Evolutionary conservation across 1,284 basidiomycete species (phyloP), one percentile per base, ranked within the genome.

Genomic region (Wallemia hederae): DNA sequence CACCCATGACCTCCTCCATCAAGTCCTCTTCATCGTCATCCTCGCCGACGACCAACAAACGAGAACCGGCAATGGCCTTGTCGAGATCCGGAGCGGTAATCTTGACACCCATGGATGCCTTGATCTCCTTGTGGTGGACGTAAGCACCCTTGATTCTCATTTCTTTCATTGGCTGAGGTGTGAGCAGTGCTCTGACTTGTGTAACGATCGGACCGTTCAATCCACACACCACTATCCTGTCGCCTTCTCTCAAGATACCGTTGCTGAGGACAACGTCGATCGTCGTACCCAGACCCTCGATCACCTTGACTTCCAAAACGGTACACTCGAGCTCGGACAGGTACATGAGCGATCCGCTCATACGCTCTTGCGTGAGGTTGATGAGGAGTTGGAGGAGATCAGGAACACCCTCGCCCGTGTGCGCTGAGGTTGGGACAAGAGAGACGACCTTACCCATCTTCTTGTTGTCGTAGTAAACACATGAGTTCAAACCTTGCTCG

Each of bases 371-470:
- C 7, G 94, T 98, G 61, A 99, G 78, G 71, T 94, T 91, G 72
- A 97, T 80, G 69, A 99, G 81, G 31, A 99, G 78, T 82, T 91
- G 88, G 71, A 99, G 90, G 87, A 99, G 90, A 74, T 99, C 94
- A n/a, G 94, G 94, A 25, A 99, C 80, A 74, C 94, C 94, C 74
- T 99, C 94, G 63, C 94, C 94, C 0, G 92, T 96, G 71, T 92
- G 81, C 27, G 94, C 94, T 61, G 92, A 97, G 3, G 94, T 98
- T 29, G 94, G 94, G 19, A 99, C 92, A 56, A 99, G 76, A 11
- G 90, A 96, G 64, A 99, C 91, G 67, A 91, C 90, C 63, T 84
- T 80, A 60, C 83, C 87, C 65, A 96, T 85, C 73, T 80, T 90
- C 75, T 89, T 94, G 81, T 99, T 99, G 62, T 96, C 85, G 74